Conservation (phyloP, 805 yeast genomes). For the Millerozyma acaciae region DNA sequence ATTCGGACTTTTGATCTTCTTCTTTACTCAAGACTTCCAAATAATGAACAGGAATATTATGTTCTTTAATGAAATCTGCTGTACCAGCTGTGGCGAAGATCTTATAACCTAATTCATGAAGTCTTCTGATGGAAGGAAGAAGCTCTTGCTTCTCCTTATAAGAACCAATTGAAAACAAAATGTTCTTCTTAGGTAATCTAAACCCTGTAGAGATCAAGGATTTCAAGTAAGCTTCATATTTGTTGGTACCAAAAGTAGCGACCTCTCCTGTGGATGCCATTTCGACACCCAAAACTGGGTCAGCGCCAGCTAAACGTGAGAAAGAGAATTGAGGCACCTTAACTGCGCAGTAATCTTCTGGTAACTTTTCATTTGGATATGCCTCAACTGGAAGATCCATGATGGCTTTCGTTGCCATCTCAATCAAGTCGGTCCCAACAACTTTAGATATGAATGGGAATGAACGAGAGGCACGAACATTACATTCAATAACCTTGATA, state of each 20-base stretch:
- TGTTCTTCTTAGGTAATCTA: slow-evolving; percentile 91
- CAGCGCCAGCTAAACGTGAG: slow-evolving; percentile 96
- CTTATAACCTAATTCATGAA: slow-evolving; percentile 80
- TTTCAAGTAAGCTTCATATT: slow-evolving; percentile 95
- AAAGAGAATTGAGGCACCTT: slow-evolving; percentile 98
- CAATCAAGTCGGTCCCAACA: slow-evolving; percentile 93
- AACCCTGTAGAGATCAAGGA: slow-evolving; percentile 94
- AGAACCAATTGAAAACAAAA: slow-evolving; percentile 91
- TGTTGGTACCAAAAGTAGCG: slow-evolving; percentile 93
- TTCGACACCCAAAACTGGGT: slow-evolving; percentile 96
- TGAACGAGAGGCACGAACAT: slow-evolving; percentile 98
- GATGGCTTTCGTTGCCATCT: slow-evolving; percentile 94
- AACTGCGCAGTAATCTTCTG: slow-evolving; percentile 94
- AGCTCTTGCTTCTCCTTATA: slow-evolving; percentile 93
- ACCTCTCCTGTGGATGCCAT: slow-evolving; percentile 96
- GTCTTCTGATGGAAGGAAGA: slow-evolving; percentile 77
- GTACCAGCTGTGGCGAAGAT: slow-evolving; percentile 98
- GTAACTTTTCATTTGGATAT: slow-evolving; percentile 84
- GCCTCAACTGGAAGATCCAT: slow-evolving; percentile 84
- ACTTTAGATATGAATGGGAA: slow-evolving; percentile 98
- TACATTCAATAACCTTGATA: slow-evolving; percentile 97
- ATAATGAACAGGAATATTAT: slow-evolving; percentile 89
- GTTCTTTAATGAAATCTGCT: slow-evolving; percentile 95
- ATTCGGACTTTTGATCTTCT: slow-evolving; percentile 83
- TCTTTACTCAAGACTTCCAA: slow-evolving; percentile 78